phyloP scores from a whole-genome alignment of 768 basidiomycete species.

The Rhodosporidiobolus odoratus region DNA sequence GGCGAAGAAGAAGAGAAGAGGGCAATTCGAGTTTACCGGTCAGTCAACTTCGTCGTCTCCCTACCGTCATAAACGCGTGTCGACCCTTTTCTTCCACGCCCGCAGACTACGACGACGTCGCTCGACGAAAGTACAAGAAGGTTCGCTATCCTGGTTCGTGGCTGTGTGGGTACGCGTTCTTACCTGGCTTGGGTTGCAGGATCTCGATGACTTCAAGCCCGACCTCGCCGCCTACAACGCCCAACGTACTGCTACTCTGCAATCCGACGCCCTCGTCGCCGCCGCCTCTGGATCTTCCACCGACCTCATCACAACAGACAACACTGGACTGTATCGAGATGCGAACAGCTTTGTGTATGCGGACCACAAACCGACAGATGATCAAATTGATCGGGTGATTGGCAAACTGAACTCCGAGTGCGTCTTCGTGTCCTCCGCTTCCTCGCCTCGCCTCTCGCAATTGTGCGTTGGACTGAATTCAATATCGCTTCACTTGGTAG shows the following conservation, averaged over 20 bases:
- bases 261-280: constrained; percentile 47
- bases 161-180: accelerated
- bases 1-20: constrained; percentile 72
- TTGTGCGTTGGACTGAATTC: too few species aligned
- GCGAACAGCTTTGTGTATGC: constrained; percentile 89
- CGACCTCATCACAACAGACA: constrained; percentile 55
- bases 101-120: constrained; percentile 82
- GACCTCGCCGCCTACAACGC: constrained; percentile 79
- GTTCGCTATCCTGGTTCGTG: background rate
- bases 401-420: constrained; percentile 89
- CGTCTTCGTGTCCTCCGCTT: constrained; percentile 46
- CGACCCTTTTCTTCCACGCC: background rate
- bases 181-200: constrained; percentile 47
- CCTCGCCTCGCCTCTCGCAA: background rate
- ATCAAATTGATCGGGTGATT: constrained; percentile 87
- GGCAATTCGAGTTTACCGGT: constrained; percentile 90
- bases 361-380: constrained; percentile 90
- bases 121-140: constrained; percentile 79
- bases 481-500: constrained; percentile 47
- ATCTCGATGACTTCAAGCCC: constrained; percentile 78
- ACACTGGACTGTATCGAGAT: constrained; percentile 72
- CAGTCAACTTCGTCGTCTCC: constrained; percentile 43
- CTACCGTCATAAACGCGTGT: background rate
- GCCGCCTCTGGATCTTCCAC: constrained; percentile 31
- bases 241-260: constrained; percentile 67